Base-by-base conservation (phyloP, 2,329 filamentous ascomycete species). In the Colletotrichum tofieldiae region DNA sequence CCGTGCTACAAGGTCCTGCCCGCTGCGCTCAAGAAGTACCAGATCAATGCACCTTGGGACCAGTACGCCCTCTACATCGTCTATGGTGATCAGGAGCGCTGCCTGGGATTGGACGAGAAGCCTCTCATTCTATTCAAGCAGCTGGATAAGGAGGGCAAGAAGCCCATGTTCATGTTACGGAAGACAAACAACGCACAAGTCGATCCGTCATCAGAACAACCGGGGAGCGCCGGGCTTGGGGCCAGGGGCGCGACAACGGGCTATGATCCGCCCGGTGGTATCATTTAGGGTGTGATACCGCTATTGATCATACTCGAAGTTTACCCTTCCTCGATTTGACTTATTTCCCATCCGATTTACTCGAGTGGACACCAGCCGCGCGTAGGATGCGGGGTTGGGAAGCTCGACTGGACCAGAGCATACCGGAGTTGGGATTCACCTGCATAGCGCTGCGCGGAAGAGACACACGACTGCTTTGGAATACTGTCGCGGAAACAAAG, bases 81-180 rank as follows among this genome's bases (percentile, higher is more conserved):
- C 5, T 98, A 98, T 77, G 96, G 96, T n/a, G 95, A 98, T 78
- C 95, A 98, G 82, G 96, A 99, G 84, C 92, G 96, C 18, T 98
- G 96, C 81, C 84, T 99, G 47, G 94, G 93, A 0, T 86, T 98
- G 75, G 93, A 98, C 70, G 96, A 99, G 84, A 96, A 97, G 78
- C 96, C 96, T 12, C 85, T 99, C 71, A 97, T 98, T 74, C 84
- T 99, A 74, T 99, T 99, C 85, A 99, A 99, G 84, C 95, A 98
- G 81, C 86, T 99, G 68, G 95, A 98, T 80, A 95, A 95, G 81
- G 96, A 98, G 84, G 96, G 96, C 58, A 93, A 97, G 84, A 99
- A 98, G 81, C 96, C 96, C 29, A 98, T 98, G 96, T 99, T 99
- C 79, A 99, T 99, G 96, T 86, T 99, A 68, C 87, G 96, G 69